Evolutionary conservation across 352 stramenopile species (phyloP).

Genomic region (Phytopythium aichiense): DNA sequence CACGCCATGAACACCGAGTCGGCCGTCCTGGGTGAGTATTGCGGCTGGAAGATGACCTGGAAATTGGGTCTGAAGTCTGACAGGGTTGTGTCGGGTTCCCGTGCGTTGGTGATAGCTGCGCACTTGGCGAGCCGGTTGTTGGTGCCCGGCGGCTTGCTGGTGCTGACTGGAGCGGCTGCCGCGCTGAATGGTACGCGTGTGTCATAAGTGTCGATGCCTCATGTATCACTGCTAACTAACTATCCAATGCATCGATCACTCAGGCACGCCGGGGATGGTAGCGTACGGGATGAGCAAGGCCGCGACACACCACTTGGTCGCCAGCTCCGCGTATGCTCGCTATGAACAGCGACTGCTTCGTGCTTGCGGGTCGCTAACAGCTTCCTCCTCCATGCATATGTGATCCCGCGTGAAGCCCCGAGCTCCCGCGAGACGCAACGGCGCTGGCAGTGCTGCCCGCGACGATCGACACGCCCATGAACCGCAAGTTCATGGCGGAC

Average conservation of each 20-base stretch:
- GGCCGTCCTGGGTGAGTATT: constrained; percentile 49
- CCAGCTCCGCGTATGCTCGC: constrained; percentile 65
- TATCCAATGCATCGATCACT: neutral
- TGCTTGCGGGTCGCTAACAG: neutral
- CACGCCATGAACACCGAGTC: constrained; percentile 80
- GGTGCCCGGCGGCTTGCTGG: constrained; percentile 58
- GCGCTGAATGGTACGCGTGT: constrained; percentile 44
- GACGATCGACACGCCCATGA: constrained; percentile 88
- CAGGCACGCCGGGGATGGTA: constrained; percentile 77
- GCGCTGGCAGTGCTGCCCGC: constrained; percentile 66
- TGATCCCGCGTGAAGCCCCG: constrained; percentile 24
- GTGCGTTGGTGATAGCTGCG: constrained; percentile 36
- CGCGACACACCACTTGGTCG: constrained; percentile 86
- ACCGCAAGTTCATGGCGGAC: constrained; percentile 84
- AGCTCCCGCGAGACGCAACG: constrained; percentile 46
- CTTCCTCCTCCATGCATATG: neutral
- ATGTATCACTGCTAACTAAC: neutral
- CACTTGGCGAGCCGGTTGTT: constrained; percentile 74
- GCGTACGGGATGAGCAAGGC: constrained; percentile 88
- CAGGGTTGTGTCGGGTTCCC: neutral
- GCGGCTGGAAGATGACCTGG: neutral
- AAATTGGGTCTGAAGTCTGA: neutral
- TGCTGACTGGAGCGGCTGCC: constrained; percentile 81
- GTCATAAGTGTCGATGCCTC: neutral
- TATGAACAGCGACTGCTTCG: neutral